Evolutionary conservation across 75 land plant species (phyloP).

Genomic region (Ceratopteris richardii): DNA sequence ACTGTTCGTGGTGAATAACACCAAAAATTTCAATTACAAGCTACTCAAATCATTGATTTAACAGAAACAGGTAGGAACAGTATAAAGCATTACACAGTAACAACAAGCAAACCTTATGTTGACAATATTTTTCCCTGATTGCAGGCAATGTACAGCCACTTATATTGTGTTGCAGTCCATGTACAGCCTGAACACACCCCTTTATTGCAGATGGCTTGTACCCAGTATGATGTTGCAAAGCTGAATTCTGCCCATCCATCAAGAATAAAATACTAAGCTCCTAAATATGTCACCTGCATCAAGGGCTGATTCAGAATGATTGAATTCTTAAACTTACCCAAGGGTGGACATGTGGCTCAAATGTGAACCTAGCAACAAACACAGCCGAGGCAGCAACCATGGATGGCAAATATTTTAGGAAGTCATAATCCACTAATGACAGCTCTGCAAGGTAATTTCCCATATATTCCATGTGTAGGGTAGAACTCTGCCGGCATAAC

Average conservation of each 20-base stretch:
- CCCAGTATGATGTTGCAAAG: constrained; percentile 38
- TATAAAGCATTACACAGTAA: neutral
- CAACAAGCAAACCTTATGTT: constrained; percentile 49
- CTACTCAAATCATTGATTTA: neutral
- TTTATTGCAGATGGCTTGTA: constrained; percentile 51
- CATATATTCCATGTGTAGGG: constrained; percentile 40
- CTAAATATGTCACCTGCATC: neutral
- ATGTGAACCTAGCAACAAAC: constrained; percentile 49
- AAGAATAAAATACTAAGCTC: neutral
- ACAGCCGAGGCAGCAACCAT: constrained; percentile 64
- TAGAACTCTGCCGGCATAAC: constrained; percentile 26
- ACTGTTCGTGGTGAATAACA: constrained; percentile 19
- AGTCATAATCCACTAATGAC: constrained; percentile 46
- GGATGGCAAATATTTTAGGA: constrained; percentile 50
- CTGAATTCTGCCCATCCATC: constrained; percentile 27
- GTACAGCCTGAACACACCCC: constrained; percentile 48
- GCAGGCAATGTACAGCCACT: constrained; percentile 33
- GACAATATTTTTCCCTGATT: constrained; percentile 58
- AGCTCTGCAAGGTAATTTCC: constrained; percentile 52
- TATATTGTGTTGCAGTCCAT: constrained; percentile 44
- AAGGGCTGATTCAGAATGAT: neutral
- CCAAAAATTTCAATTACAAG: neutral
- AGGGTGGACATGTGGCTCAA: constrained; percentile 40
- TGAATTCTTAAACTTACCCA: constrained; percentile 39
- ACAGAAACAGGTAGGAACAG: neutral